Evolutionary conservation across 1,284 basidiomycete species (phyloP).

Genomic region (Heterobasidion parviporum): DNA sequence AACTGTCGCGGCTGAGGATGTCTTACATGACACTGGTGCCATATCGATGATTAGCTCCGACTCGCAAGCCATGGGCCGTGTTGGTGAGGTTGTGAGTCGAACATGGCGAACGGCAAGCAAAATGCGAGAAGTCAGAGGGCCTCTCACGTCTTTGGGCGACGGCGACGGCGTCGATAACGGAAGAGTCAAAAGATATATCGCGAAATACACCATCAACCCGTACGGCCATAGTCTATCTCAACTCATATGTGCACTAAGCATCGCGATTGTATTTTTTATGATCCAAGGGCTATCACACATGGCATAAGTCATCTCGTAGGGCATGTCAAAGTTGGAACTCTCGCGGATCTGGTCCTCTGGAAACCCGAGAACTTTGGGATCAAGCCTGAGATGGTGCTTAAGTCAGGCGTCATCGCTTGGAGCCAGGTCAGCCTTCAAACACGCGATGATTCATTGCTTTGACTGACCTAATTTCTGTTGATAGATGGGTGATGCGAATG

Average conservation of each 20-base stretch:
- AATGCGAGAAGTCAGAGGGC: constrained; percentile 78
- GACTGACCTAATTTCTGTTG: background rate
- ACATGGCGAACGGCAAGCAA: constrained; percentile 98
- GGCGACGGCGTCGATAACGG: constrained; percentile 71
- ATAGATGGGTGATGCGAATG: constrained; percentile 91
- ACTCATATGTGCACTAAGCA: background rate
- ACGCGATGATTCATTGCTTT: background rate
- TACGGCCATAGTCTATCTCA: constrained; percentile 35
- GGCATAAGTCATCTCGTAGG: constrained; percentile 89
- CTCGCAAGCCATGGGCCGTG: constrained; percentile 96
- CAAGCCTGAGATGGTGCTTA: constrained; percentile 89
- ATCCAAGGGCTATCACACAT: constrained; percentile 80
- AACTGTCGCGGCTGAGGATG: constrained; percentile 96
- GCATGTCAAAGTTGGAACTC: constrained; percentile 71
- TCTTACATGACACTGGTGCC: constrained; percentile 90
- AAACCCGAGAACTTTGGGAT: constrained; percentile 88
- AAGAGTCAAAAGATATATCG: constrained; percentile 95
- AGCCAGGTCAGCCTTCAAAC: constrained; percentile 50
- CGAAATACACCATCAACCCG: constrained; percentile 99
- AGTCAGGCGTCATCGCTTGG: constrained; percentile 91
- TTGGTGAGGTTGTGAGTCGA: constrained; percentile 88
- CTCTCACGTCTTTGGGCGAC: constrained; percentile 58
- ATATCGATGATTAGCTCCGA: constrained; percentile 97
- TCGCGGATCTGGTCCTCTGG: constrained; percentile 96
- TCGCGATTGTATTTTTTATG: constrained; percentile 5